Evolutionary conservation across 2,329 filamentous ascomycete species (phyloP).

Genomic region (Graphilbum fragrans): DNA sequence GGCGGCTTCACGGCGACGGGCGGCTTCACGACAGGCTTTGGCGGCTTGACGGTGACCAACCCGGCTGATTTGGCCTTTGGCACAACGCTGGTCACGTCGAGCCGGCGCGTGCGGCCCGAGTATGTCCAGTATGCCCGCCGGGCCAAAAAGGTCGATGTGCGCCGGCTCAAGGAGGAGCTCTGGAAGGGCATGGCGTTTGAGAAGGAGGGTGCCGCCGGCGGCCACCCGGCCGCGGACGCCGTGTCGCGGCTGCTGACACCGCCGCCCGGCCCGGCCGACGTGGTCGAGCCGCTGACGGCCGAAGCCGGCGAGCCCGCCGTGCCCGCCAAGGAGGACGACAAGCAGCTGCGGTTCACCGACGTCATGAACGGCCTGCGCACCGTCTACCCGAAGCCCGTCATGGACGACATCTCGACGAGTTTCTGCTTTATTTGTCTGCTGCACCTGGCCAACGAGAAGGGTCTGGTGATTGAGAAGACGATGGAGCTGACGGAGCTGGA

Average conservation of each 20-base stretch:
- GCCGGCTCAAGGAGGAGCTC: slow-evolving; percentile 56
- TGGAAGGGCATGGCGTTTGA: slow-evolving; percentile 56
- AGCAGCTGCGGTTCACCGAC: slow-evolving; percentile 67
- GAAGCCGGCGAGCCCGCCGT: slow-evolving; percentile 10
- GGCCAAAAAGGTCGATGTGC: slow-evolving; percentile 60
- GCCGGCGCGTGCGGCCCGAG: slow-evolving; percentile 49
- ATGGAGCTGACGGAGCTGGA: slow-evolving; percentile 45
- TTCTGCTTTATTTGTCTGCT: slow-evolving; percentile 88
- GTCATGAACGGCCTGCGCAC: slow-evolving; percentile 81
- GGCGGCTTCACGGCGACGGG: slow-evolving; percentile 35
- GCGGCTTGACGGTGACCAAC: slow-evolving; percentile 30
- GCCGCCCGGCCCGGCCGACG: slow-evolving; percentile 2
- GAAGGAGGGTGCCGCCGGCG: slow-evolving; percentile 31
- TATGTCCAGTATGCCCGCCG: slow-evolving; percentile 60
- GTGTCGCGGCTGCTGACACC: slow-evolving; percentile 10
- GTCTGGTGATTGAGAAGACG: slow-evolving; percentile 60
- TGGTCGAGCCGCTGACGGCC: background rate
- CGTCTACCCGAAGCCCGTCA: slow-evolving; percentile 74
- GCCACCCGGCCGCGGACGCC: background rate
- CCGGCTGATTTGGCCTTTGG: slow-evolving; percentile 41
- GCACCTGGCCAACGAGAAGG: slow-evolving; percentile 88
- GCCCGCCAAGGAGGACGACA: slow-evolving; percentile 25
- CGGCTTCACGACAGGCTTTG: slow-evolving; percentile 24
- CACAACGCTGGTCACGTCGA: slow-evolving; percentile 56
- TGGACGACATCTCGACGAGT: slow-evolving; percentile 91